A percentile compares a stretch with the other conserved stretches of the same genome.
Evolutionary conservation across 1,139 yeast genomes (phyloP).

Genomic region (Protomyces inouyei): DNA sequence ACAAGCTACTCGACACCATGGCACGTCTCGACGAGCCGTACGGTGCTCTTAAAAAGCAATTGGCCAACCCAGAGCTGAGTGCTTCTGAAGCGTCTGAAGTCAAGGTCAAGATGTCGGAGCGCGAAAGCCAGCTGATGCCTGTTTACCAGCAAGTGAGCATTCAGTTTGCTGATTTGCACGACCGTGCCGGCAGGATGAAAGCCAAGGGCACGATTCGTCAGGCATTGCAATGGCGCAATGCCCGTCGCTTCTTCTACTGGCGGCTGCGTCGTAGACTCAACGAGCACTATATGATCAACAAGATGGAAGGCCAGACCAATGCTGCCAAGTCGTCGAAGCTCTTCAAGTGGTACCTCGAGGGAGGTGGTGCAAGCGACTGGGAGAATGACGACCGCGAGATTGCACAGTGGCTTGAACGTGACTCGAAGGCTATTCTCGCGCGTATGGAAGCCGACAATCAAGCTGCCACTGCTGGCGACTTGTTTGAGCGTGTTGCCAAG

Average conservation of each 20-base stretch:
- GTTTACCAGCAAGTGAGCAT: slow-evolving; percentile 87
- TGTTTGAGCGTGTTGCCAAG: slow-evolving; percentile 15
- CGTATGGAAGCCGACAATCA: slow-evolving; percentile 32
- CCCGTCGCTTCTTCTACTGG: slow-evolving; percentile 98
- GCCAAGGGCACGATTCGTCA: slow-evolving; percentile 87
- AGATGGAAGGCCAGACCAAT: slow-evolving; percentile 44
- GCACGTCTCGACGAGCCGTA: slow-evolving; percentile 76
- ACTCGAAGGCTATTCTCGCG: slow-evolving; percentile 17
- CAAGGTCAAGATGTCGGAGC: slow-evolving; percentile 61
- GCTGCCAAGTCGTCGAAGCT: slow-evolving; percentile 16
- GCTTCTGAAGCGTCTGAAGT: slow-evolving; percentile 64
- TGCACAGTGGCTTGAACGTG: slow-evolving; percentile 27
- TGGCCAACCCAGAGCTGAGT: slow-evolving; percentile 44
- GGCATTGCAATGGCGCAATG: slow-evolving; percentile 76
- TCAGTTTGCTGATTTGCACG: slow-evolving; percentile 96
- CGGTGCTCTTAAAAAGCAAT: slow-evolving; percentile 45
- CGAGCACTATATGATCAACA: slow-evolving; percentile 79
- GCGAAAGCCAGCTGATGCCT: slow-evolving; percentile 79
- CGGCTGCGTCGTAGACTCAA: slow-evolving; percentile 92
- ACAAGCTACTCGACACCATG: slow-evolving; percentile 84
- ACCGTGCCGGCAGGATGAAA: slow-evolving; percentile 94
- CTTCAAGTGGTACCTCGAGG: slow-evolving; percentile 25
- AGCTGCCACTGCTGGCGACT: slow-evolving; percentile 20
- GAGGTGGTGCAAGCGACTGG: slow-evolving; percentile 22
- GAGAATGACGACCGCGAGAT: slow-evolving; percentile 29